A percentile compares a stretch with the other conserved stretches of the same genome.
phyloP scores from a whole-genome alignment of 495 filamentous ascomycete genomes.

The Chlorociboria aeruginascens region DNA sequence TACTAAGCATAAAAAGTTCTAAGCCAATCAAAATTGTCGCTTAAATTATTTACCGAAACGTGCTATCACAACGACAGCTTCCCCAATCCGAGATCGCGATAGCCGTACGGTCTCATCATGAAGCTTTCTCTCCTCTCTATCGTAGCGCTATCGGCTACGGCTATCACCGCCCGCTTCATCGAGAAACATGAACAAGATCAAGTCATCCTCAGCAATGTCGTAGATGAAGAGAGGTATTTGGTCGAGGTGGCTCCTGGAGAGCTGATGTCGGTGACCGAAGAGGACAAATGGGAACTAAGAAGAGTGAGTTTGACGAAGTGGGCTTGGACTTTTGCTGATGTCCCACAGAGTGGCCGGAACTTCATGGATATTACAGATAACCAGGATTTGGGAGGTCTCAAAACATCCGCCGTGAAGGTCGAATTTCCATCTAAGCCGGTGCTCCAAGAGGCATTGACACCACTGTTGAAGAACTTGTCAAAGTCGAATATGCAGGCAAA shows the following conservation, averaged over 20 bases:
- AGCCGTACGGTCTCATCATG: constrained; percentile 14
- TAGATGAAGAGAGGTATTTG: constrained; percentile 39
- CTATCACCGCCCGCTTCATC: constrained; percentile 36
- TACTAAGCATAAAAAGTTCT: too few species aligned
- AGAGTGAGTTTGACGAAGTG: constrained; percentile 43
- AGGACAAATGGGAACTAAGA: constrained; percentile 86
- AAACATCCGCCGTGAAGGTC: constrained; percentile 28
- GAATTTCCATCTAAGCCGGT: constrained; percentile 57
- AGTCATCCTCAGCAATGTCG: constrained; percentile 22
- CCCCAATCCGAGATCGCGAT: not conserved
- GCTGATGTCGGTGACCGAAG: constrained; percentile 78
- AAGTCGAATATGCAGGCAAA: constrained; percentile 70
- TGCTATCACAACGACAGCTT: not conserved
- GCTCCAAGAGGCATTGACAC: constrained; percentile 52
- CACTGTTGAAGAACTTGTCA: constrained; percentile 53
- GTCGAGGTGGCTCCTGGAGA: constrained; percentile 84
- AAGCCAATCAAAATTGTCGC: too few species aligned
- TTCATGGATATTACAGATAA: constrained; percentile 93
- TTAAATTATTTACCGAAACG: too few species aligned
- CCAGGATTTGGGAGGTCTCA: constrained; percentile 39
- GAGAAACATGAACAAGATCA: constrained; percentile 32
- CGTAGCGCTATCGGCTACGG: constrained; percentile 32
- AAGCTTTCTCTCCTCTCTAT: constrained; percentile 32
- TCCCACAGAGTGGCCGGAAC: constrained; percentile 56
- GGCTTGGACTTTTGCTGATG: not conserved